phyloP scores from a whole-genome alignment of 1,139 yeast species.

The Wickerhamiella infanticola region DNA sequence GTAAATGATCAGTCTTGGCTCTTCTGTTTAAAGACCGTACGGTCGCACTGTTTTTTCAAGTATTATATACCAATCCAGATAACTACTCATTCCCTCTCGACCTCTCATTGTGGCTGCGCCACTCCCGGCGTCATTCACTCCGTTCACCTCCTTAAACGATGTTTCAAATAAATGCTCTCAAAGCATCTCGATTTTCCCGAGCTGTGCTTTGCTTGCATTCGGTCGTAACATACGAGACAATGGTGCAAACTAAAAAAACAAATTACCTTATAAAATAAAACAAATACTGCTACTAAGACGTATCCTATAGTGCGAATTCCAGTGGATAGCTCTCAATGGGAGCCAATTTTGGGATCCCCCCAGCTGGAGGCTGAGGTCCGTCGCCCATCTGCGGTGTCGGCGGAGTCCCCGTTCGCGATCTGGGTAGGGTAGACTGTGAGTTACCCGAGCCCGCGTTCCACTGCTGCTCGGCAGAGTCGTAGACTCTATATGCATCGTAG shows the following conservation, averaged over 20 bases:
- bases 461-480: constrained; percentile 1
- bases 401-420: constrained; percentile 15
- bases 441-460: constrained; percentile 4
- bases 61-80: no score
- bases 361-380: constrained; percentile 1
- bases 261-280: neutral
- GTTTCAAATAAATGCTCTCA: no score
- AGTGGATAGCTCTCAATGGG: neutral
- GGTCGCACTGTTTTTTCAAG: no score
- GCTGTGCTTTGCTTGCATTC: no score
- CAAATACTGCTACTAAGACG: no score
- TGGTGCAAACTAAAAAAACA: neutral
- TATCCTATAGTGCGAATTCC: neutral
- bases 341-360: neutral
- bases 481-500: constrained; percentile 3
- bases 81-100: no score
- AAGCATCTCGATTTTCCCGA: no score
- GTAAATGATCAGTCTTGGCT: neutral
- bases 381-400: constrained; percentile 12
- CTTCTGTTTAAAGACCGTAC: no score
- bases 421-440: constrained; percentile 8
- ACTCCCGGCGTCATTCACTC: no score
- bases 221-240: no score
- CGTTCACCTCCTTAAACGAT: no score
- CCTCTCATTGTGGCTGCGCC: no score